Base-by-base conservation (phyloP, 1,284 basidiomycete species). In the Inonotus hispidus region DNA sequence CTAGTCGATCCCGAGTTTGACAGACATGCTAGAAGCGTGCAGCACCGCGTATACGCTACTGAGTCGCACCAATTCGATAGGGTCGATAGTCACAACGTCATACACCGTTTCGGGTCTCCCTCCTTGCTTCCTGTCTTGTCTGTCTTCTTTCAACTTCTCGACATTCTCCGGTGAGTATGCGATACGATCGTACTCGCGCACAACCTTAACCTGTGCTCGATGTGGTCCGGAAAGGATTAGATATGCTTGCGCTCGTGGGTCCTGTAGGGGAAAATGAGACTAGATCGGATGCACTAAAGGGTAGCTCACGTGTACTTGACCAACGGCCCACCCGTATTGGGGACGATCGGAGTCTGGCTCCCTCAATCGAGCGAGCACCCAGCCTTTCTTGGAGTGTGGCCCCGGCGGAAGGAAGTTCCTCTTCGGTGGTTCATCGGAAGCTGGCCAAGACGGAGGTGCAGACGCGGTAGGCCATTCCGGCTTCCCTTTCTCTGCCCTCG, bases 211-310 rank as follows among this genome's bases (percentile, higher is more conserved):
- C 27, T 53, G 23, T 2, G 5, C n/a, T 3, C 38, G 23, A 23
- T 53, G 47, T 13, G 60, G 56, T n/a, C 60, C 60, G 8, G 53
- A 56, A n/a, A 62, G 56, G 19, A 62, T 43, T 16, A 58, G 52
- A 38, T 58, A 57, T 10, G 45, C n/a, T 21, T 38, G 58, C 29
- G 10, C 11, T 14, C 39, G 37, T 29, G 50, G 60, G n/a, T 58
- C 46, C 60, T 62, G 25, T n/a, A 5, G 35, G n/a, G 8, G 56
- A 59, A 21, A n/a, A 13, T 23, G n/a, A 35, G 23, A 29, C 27
- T n/a, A 21, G 14, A 29, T 43, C n/a, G 23, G 6, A 19, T 38
- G 32, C 23, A 1, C 43, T 21, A 5, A 32, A 27, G 3, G 27
- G 38, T 27, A 4, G 54, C 54, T 19, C 21, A 61, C 60, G 38